phyloP scores from a whole-genome alignment of 352 stramenopile genomes.

The Phytophthora pseudosyringae region DNA sequence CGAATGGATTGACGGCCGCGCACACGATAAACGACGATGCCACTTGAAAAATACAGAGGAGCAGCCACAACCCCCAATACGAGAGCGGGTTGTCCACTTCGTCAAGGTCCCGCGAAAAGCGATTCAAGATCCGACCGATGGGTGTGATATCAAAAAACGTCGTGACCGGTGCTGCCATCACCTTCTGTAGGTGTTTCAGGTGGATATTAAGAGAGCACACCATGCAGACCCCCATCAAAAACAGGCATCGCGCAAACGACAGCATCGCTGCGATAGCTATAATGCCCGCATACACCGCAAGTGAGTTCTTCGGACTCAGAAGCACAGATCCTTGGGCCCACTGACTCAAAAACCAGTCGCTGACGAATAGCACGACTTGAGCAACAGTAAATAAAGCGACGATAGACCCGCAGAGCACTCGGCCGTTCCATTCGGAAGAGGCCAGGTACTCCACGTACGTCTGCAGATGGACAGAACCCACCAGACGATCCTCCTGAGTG shows the following conservation, averaged over 20 bases:
- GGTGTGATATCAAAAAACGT: constrained; percentile 75
- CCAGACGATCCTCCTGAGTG: constrained; percentile 45
- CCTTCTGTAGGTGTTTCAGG: constrained; percentile 50
- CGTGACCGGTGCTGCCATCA: constrained; percentile 61
- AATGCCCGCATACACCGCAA: constrained; percentile 50
- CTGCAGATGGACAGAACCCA: constrained; percentile 44
- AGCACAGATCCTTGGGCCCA: constrained; percentile 45
- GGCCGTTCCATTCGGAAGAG: constrained; percentile 54
- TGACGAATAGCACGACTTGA: constrained; percentile 54
- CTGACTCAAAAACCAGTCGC: constrained; percentile 60
- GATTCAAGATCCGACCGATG: constrained; percentile 67
- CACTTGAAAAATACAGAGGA: constrained; percentile 57
- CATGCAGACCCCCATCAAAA: constrained; percentile 62
- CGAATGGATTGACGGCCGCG: constrained; percentile 48
- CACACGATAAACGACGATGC: constrained; percentile 50
- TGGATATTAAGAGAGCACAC: constrained; percentile 50
- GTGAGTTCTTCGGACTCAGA: constrained; percentile 41
- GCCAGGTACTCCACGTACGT: constrained; percentile 63
- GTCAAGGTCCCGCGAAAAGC: constrained; percentile 69
- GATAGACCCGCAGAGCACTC: constrained; percentile 34
- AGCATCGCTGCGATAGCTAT: constrained; percentile 40
- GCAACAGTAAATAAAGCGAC: constrained; percentile 45
- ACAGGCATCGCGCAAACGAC: constrained; percentile 47
- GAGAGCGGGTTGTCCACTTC: constrained; percentile 64
- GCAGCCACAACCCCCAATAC: constrained; percentile 57